Base-by-base conservation (phyloP, 1,139 yeast genomes). In the Hemisphaericaspora lyxosophila region DNA sequence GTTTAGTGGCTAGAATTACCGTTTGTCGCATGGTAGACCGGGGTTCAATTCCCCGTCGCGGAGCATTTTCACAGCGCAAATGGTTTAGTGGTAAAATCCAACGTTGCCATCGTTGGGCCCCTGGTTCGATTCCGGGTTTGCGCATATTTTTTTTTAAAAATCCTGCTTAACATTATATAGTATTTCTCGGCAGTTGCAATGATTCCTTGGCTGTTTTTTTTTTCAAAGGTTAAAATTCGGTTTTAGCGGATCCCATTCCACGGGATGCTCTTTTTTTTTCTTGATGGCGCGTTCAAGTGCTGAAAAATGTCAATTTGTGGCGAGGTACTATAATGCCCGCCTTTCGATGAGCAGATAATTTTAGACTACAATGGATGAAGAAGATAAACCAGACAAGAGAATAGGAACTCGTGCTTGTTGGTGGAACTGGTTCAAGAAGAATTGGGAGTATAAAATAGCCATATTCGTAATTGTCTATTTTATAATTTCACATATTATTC, bases 1-100 rank as follows among this genome's bases (percentile, higher is more conserved):
- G 46, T 42, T 42, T 42, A 42, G 46, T 42, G 46, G 46, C 46
- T 42, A 42, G 46, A 42, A 42, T 42, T 42, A 42, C 46, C 46
- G 46, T 35, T 42, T 42, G 46, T 42, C 46, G 41, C 40, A 31
- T 39, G 42, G 39, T 70, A 69, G 80, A 74, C 79, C 80, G 78
- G 80, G 80, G 80, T 74, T 75, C 80, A 70, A 75, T 75, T 75
- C 80, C 79, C 80, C 78, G 80, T 74, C 78, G 74, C 78, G 78
- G 79, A 75, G 80, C 49, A 34, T 18, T 36, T 27, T 36, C 19
- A 9, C 22, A 25, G 47, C 47, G 45, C 42, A 37, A 41, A 41
- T 46, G 49, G 49, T 46, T 46, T 46, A 46, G 49, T 46, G 49
- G 49, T 46, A 46, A 46, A 46, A 46, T 46, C 49, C 49, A 45